A percentile compares a stretch with the other conserved stretches of the same genome.
Evolutionary conservation across 176 grass and related monocot genomes (phyloP).

Genomic region (Carex scoparia): DNA sequence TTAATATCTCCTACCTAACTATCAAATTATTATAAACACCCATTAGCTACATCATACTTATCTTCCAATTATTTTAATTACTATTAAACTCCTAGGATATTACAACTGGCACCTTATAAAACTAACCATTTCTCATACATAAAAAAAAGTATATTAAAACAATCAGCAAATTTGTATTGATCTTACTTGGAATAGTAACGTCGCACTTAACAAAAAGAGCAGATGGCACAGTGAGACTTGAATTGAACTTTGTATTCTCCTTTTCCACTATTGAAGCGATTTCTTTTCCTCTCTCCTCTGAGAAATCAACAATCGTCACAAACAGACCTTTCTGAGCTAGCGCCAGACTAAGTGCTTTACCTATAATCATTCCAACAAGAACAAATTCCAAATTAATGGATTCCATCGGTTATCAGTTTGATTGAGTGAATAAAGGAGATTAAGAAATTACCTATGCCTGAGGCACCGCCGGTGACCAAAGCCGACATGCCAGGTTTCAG

Average conservation of each 20-base stretch:
- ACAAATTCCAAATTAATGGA: neutral
- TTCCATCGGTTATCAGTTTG: neutral
- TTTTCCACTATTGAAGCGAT: constrained; percentile 51
- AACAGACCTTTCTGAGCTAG: constrained; percentile 77
- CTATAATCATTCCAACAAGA: constrained; percentile 32
- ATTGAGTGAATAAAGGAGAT: neutral
- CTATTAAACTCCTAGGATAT: too few relatives aligned
- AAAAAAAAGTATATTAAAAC: neutral
- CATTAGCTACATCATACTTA: too few relatives aligned
- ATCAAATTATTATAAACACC: too few relatives aligned
- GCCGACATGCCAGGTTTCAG: constrained; percentile 92
- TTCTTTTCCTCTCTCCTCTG: constrained; percentile 76
- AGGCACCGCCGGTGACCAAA: constrained; percentile 81
- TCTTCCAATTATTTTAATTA: too few relatives aligned
- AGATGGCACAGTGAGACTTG: constrained; percentile 48
- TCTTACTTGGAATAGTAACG: constrained; percentile 68
- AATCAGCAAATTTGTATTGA: neutral
- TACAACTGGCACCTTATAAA: neutral
- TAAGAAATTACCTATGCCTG: constrained; percentile 71
- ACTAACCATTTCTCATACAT: neutral
- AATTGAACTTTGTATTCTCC: constrained; percentile 54
- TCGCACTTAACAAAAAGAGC: constrained; percentile 77
- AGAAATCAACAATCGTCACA: constrained; percentile 76
- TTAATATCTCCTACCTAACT: too few relatives aligned
- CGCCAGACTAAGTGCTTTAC: constrained; percentile 77